Percentiles rank a stretch among this genome's conserved stretches.
These are phyloP conservation scores for Biancaea sappan DNA, from an alignment of 306 rosid genomes.

Conservation along the genomic window DNA sequence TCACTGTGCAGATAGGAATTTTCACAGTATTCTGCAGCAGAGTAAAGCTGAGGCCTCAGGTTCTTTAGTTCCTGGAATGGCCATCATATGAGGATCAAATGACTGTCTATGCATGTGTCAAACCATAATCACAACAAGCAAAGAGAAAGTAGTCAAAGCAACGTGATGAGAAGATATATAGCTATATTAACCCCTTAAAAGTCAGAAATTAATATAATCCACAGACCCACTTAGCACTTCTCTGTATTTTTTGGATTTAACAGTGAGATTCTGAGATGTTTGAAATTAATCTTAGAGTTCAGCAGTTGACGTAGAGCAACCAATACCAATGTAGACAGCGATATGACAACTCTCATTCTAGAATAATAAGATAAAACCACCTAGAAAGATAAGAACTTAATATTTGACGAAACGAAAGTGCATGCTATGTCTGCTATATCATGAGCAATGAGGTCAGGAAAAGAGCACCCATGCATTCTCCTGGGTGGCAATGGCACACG, in stretches of 20 bases:
- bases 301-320: not conserved
- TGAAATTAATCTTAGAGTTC: not conserved
- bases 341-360: not conserved
- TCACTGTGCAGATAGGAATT: constrained; percentile 87
- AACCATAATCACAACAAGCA: constrained; percentile 14
- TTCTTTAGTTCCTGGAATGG: constrained; percentile 90
- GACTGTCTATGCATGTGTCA: not conserved
- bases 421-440: not conserved
- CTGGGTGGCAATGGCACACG: not conserved
- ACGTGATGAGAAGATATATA: not conserved
- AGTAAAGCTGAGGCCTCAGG: constrained; percentile 95
- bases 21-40: constrained; percentile 97
- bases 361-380: not conserved
- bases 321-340: not conserved
- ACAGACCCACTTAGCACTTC: not conserved
- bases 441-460: not conserved
- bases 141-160: constrained; percentile 12
- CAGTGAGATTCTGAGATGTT: not conserved
- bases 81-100: constrained; percentile 31
- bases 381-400: not conserved
- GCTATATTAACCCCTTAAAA: constrained; percentile 3
- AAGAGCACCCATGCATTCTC: not conserved
- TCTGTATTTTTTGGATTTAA: not conserved
- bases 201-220: not conserved
- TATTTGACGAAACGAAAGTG: not conserved